Conservation (phyloP, 305 asterid genomes). For the Solanum hybrid region DNA sequence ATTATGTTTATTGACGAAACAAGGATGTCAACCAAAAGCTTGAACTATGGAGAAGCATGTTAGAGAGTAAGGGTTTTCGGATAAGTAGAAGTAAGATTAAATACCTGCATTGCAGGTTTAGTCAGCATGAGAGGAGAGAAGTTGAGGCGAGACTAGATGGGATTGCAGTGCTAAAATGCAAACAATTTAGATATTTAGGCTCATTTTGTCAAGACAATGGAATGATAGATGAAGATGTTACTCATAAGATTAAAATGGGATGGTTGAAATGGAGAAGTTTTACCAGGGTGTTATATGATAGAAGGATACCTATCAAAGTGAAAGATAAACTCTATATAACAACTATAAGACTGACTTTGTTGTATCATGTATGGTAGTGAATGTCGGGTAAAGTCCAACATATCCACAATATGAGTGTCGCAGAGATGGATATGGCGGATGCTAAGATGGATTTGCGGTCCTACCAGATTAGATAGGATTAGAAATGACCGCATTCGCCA, state of each 20-base stretch:
- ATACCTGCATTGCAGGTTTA: background rate
- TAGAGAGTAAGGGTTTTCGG: background rate
- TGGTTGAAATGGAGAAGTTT: background rate
- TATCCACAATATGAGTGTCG: background rate
- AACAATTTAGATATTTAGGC: background rate
- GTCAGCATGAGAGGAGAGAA: background rate
- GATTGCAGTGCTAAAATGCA: background rate
- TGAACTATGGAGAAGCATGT: background rate
- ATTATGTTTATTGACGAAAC: background rate
- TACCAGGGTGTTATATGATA: background rate
- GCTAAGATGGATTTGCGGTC: background rate
- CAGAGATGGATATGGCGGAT: background rate
- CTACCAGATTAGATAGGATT: background rate
- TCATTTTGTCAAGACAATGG: background rate
- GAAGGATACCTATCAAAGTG: background rate
- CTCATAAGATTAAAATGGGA: background rate
- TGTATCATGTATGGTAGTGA: background rate
- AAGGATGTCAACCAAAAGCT: background rate
- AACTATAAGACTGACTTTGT: background rate
- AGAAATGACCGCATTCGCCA: background rate
- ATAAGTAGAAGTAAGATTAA: background rate
- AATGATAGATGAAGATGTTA: background rate
- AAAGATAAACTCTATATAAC: background rate
- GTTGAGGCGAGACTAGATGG: background rate
- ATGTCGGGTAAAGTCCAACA: background rate